Evolutionary conservation across 139 green algal species (phyloP), one percentile per base, ranked within the genome.

Genomic region (Picocystis salinarum): DNA sequence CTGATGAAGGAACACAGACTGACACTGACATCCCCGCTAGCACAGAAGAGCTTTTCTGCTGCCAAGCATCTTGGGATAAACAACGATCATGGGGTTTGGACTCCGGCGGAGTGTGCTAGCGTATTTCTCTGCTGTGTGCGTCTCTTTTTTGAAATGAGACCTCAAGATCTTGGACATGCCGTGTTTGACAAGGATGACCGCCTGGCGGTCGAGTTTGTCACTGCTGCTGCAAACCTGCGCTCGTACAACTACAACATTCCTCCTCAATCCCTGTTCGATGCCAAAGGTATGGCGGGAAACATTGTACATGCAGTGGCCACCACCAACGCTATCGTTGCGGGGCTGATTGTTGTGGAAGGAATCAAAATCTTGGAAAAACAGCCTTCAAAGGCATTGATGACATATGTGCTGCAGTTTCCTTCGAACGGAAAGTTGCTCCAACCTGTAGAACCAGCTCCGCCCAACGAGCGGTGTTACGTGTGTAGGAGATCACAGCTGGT

Each of bases 251-350:
- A 89, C 34, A 55, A 55, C 56, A 95, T 97, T 49, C 59, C 69
- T 12, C 45, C 50, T 36, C 81, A 85, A 52, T 65, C 55, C 10
- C 44, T 81, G 34, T 95, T 96, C 53, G 75, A 77, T 12, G 65
- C 67, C 42, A 91, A 93, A 64, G 88, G 88, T 22, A 93, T 96
- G 76, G 88, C 88, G 2, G 88, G 88, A 45, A 95, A 95, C 73
- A 96, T 98, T 64, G 82, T 98, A 29, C 88, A 98, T 50, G 88
- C 88, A 18, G 83, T 98, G 15, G 88, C 88, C n/a, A 95, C 88
- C 44, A 98, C 88, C 44, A 98, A 98, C 59, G 88, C 88, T 37
- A 85, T 94, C 29, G 65, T 93, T 18, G 59, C 61, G 1, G 88
- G 88, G 0, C 59, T 96, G 12, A 87, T 98, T 31, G 74, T 88